Evolutionary conservation across 768 basidiomycete species (phyloP), one percentile per base, ranked within the genome.

Genomic region (Psilocybe azurescens): DNA sequence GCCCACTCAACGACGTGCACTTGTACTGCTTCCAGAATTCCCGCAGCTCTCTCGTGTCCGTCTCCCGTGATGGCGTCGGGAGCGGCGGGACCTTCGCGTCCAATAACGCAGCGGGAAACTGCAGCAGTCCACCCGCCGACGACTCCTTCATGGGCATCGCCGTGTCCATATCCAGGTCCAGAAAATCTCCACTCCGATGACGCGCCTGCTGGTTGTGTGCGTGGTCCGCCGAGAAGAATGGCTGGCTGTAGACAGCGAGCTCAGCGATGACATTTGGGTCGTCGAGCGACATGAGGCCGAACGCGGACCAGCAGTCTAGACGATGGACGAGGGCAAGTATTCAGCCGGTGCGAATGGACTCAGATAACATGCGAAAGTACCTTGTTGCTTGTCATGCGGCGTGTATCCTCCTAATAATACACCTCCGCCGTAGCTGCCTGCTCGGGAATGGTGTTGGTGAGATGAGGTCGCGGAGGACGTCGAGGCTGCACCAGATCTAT

Each of bases 281-380:
- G 59, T 92, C 91, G 54, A 94, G 80, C 18, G 86, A 86, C 87
- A 94, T 84, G 55, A 89, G 79, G 7, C 89, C 91, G 70, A 94
- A 93, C 1, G 87, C 88, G 24, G 81, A 83, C 3, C 83, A 84
- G 68, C 89, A 83, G 60, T 83, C 79, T 62, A 63, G 83, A 84
- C 67, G 89, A 83, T 60, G 59, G 32, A 57, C 36, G 51, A 50
- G 36, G n/a, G 36, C 38, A 44, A 50, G 39, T 13, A 41, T 63
- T 63, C 53, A 58, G 56, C 57, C 62, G 44, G 53, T 49, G 62
- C 46, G 62, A 20, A 58, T 13, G 53, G 56, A 33, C 9, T 32
- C 57, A 44, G 52, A 59, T 63, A 63, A 49, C 49, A 58, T 53
- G 29, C n/a, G 60, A 55, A 58, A 39, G 62, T 56, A 68, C 68